Conservation (phyloP, 805 yeast genomes). For the Yarrowia sp. region DNA sequence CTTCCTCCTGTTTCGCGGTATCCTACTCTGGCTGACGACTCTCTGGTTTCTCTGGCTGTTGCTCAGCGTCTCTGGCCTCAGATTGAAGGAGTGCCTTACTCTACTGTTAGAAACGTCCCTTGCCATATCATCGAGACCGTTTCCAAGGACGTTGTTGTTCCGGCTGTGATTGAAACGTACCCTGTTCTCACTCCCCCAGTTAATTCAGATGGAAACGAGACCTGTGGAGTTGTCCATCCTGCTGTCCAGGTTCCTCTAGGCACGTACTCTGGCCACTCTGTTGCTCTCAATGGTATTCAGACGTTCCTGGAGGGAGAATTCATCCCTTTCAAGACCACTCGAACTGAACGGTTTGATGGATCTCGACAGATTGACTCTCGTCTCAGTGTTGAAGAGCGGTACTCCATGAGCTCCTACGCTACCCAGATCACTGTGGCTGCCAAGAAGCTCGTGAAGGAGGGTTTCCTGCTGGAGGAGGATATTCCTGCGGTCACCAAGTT, state of each 20-base stretch:
- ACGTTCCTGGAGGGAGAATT: slow-evolving; percentile 20
- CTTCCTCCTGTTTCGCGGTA: slow-evolving; percentile 15
- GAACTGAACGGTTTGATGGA: background rate
- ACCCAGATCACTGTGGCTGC: background rate
- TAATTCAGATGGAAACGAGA: slow-evolving; percentile 15
- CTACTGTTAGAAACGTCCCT: background rate
- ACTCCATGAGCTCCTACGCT: background rate
- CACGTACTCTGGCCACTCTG: slow-evolving; percentile 20
- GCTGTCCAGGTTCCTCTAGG: slow-evolving; percentile 19
- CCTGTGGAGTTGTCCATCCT: slow-evolving; percentile 17
- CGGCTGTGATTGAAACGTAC: background rate
- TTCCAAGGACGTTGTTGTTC: background rate
- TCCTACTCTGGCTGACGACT: background rate
- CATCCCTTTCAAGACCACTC: background rate
- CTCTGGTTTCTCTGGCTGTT: background rate
- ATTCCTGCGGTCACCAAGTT: slow-evolving; percentile 5
- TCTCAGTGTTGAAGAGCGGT: background rate
- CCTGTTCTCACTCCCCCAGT: slow-evolving; percentile 23
- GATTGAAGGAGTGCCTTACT: background rate
- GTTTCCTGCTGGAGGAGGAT: slow-evolving; percentile 7
- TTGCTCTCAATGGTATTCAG: slow-evolving; percentile 9
- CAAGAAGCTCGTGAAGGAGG: background rate
- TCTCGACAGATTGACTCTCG: background rate
- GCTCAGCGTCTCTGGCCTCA: slow-evolving; percentile 6
- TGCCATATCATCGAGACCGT: background rate